Evolutionary conservation across 1,284 basidiomycete species (phyloP).

Genomic region (Moniliophthora roreri): DNA sequence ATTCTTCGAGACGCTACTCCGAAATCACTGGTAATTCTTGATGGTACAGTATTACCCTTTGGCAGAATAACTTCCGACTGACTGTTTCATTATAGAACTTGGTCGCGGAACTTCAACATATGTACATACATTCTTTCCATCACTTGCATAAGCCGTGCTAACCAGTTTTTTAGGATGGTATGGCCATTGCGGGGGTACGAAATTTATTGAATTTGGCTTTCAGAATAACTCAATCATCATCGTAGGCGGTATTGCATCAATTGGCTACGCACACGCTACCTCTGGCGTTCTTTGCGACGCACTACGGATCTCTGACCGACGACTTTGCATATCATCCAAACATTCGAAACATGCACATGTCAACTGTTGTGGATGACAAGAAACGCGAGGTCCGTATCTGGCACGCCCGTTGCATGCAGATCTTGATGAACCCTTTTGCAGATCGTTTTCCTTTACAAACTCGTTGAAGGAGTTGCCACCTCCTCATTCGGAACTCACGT

Average conservation of each 20-base stretch:
- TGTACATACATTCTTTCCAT: constrained; percentile 42
- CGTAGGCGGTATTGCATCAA: constrained; percentile 86
- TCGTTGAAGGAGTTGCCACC: constrained; percentile 85
- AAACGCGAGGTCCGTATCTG: constrained; percentile 67
- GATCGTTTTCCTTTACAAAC: constrained; percentile 93
- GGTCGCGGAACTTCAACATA: constrained; percentile 87
- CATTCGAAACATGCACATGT: constrained; percentile 93
- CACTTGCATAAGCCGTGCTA: constrained; percentile 3
- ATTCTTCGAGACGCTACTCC: constrained; percentile 91
- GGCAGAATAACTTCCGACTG: not conserved
- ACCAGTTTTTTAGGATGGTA: constrained; percentile 71
- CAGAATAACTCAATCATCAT: constrained; percentile 11
- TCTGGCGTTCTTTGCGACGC: constrained; percentile 84
- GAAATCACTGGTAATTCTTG: constrained; percentile 90
- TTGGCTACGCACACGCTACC: constrained; percentile 89
- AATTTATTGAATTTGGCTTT: constrained; percentile 4
- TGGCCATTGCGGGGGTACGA: constrained; percentile 88
- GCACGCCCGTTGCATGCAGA: constrained; percentile 2
- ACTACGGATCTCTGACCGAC: constrained; percentile 85
- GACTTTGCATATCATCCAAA: constrained; percentile 91
- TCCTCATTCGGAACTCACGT: constrained; percentile 95
- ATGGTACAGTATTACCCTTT: constrained; percentile 54
- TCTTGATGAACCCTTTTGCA: constrained; percentile 27
- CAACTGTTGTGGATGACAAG: constrained; percentile 87
- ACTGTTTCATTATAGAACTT: constrained; percentile 62